Base-by-base conservation (phyloP, 2,329 filamentous ascomycete species). In the Penicillium sp. region DNA sequence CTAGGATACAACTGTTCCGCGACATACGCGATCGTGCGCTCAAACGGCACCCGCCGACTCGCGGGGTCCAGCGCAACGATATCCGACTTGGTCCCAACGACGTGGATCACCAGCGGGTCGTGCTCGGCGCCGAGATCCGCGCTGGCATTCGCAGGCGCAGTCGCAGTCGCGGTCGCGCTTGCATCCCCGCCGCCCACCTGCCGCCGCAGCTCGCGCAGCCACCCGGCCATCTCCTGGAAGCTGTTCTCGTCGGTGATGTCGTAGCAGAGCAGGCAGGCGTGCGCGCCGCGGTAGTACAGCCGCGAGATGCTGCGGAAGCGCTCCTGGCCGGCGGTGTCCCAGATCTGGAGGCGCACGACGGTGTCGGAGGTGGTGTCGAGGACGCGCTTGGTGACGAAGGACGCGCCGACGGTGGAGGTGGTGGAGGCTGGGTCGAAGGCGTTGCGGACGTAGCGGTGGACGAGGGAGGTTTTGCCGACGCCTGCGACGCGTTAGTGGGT, bases 321-420 rank as follows among this genome's bases (percentile, higher is more conserved):
- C 72, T 98, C 91, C 63, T 98, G 91, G 46, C 91, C 91, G 41
- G 91, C 88, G 21, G 90, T 96, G 63, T 96, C 90, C 90, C 90
- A 96, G 53, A 96, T 94, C 62, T 96, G 90, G 25, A 96, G 75
- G n/a, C 90, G 81, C 23, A 96, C 88, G 16, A 86, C 76, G 1
- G 88, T 93, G 57, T 91, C 87, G 15, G 84, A 87, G 62, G 95
- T 87, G 47, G 80, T 81, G 67, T 96, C 90, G 52, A 86, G 75
- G 45, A 89, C 83, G 58, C 83, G 80, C 69, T 89, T 89, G 29
- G 86, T 86, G 62, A 88, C 74, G 65, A 89, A 89, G 60, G 81
- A 86, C 18, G 86, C 86, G 61, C 86, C 86, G 43, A 90, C 81
- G n/a, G 86, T 90, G 4, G 82, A 85, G 38, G 69, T 62, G 45